These are phyloP conservation scores for Lunularia cruciata DNA, from an alignment of 225 moss, liverwort and hornwort genomes.

Conservation along the genomic window DNA sequence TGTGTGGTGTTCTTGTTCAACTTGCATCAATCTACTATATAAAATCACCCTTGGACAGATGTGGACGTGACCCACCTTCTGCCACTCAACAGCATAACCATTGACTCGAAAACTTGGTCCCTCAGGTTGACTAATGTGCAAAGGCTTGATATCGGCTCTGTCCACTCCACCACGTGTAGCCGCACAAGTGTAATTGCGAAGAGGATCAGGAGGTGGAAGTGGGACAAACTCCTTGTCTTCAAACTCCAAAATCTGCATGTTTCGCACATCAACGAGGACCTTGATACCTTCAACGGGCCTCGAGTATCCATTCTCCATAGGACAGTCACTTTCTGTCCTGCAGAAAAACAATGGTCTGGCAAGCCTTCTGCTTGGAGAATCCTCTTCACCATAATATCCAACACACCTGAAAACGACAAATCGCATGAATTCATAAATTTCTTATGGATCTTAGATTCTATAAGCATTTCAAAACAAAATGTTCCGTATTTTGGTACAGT, in stretches of 20 bases:
- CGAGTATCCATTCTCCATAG: slow-evolving; percentile 92
- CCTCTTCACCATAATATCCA: slow-evolving; percentile 88
- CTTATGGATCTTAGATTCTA: too few relatives aligned
- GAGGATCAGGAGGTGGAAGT: slow-evolving; percentile 86
- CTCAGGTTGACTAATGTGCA: slow-evolving; percentile 86
- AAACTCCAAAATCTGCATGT: slow-evolving; percentile 79
- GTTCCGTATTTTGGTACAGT: too few relatives aligned
- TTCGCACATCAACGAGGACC: slow-evolving; percentile 87
- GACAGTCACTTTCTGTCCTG: slow-evolving; percentile 81
- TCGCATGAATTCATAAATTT: too few relatives aligned
- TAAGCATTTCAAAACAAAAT: neutral
- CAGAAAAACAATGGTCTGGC: slow-evolving; percentile 86
- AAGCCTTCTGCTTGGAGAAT: slow-evolving; percentile 82
- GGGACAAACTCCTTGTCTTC: slow-evolving; percentile 86
- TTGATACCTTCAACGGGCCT: slow-evolving; percentile 93
- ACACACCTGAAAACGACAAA: slow-evolving; percentile 62
- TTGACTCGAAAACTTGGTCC: slow-evolving; percentile 97
- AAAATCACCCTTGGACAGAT: too few relatives aligned
- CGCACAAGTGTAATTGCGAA: slow-evolving; percentile 90
- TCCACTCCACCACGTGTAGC: slow-evolving; percentile 89
- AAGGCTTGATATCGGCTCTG: slow-evolving; percentile 81
- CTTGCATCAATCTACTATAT: too few relatives aligned
- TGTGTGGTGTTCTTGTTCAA: too few relatives aligned
- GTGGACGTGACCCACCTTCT: slow-evolving; percentile 79
- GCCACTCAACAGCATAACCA: slow-evolving; percentile 95